Base-by-base conservation (phyloP, 805 yeast species). In the Barnettozyma californica region DNA sequence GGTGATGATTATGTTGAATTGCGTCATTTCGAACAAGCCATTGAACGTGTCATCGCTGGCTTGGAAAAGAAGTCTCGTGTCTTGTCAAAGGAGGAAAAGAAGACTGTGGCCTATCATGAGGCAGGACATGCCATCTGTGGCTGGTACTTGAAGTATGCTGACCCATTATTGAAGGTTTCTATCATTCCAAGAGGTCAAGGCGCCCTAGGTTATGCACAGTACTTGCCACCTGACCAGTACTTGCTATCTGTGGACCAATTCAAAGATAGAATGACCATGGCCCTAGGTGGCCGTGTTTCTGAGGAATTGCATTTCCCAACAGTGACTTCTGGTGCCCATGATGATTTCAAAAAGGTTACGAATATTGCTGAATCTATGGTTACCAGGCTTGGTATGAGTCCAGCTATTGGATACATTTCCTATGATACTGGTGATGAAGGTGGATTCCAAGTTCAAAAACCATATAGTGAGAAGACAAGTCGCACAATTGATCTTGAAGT, bases 71-170 rank as follows among this genome's bases (percentile, higher is more conserved):
- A 89, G 68, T 78, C 91, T 14, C 84, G 85, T 61, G 78, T 94
- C 13, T 73, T 95, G 52, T 80, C 89, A 3, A 84, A 89, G 1
- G 91, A 85, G 51, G 98, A 95, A 64, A 88, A 90, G 69, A 81
- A 75, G 53, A 81, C 89, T 25, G 97, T 95, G 49, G 99, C 99
- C 1, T 94, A 86, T 61, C 99, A 95, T 65, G 99, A 94, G 68
- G 99, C 99, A 3, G 99, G 99, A 4, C 99, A 95, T 68, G 99
- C 99, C 10, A 80, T 94, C 52, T 91, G 98, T 67, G 99, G 99
- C 11, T 94, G 99, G 99, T 90, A 74, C 62, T 76, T 94, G 61
- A 80, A 87, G 66, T 77, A 78, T 66, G 96, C 98, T 2, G 97
- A 92, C 64, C 99, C 99, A 8, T 72, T 95, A 49, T 74, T 94